These are phyloP conservation scores for Thermoascus crustaceus DNA, from an alignment of 2,329 filamentous ascomycete genomes.

Conservation along the genomic window DNA sequence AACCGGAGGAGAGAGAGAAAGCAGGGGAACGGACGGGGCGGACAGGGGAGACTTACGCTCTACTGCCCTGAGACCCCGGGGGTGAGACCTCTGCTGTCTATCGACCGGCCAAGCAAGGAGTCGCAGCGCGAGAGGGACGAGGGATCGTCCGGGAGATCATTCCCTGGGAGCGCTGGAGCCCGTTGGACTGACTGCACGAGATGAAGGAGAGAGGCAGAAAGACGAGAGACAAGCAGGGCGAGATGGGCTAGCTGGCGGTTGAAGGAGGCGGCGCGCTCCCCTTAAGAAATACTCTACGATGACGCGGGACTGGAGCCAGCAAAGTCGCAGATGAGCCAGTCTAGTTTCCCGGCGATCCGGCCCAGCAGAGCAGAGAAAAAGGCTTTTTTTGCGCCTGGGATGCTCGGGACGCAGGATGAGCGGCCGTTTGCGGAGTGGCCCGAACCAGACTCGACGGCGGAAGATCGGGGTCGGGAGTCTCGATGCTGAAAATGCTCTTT, in stretches of 20 bases:
- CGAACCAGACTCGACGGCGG: neutral
- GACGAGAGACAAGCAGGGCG: too few species aligned
- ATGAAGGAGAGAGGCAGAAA: too few species aligned
- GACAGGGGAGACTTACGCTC: neutral
- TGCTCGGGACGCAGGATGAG: too few species aligned
- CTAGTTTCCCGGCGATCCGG: conserved; percentile 5
- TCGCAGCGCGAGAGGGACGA: too few species aligned
- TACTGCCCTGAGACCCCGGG: neutral
- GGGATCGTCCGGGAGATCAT: too few species aligned
- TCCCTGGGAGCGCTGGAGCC: too few species aligned
- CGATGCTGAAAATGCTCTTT: too few species aligned
- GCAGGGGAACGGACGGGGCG: too few species aligned
- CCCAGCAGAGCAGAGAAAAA: neutral
- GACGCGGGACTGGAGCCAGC: conserved; percentile 2
- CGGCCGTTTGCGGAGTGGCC: conserved; percentile 2
- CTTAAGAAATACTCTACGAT: conserved; percentile 5
- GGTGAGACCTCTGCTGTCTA: conserved; percentile 1
- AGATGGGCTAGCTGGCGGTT: neutral
- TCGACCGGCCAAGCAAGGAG: conserved; percentile 1
- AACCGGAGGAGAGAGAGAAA: too few species aligned
- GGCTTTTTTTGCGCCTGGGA: neutral
- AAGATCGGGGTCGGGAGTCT: neutral
- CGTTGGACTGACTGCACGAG: too few species aligned
- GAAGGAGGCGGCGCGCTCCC: neutral
- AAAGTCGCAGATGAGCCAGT: neutral